These are phyloP conservation scores for Asparagopsis taxiformis DNA, from an alignment of 31 red algal species.

Conservation along the genomic window DNA sequence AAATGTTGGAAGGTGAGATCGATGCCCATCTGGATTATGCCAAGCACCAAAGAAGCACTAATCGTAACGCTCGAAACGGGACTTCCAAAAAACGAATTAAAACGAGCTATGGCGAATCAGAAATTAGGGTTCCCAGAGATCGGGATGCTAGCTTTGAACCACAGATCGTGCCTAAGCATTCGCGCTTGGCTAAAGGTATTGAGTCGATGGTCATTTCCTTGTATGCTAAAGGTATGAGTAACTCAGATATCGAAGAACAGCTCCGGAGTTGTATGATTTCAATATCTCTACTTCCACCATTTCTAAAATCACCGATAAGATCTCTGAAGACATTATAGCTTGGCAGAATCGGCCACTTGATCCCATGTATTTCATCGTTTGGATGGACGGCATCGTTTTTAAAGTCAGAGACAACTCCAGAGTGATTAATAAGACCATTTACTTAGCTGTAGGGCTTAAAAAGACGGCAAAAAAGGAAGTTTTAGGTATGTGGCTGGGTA, in stretches of 20 bases:
- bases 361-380: conserved; percentile 8
- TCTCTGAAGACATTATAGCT: neutral
- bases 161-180: neutral
- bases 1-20: neutral
- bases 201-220: neutral
- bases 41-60: neutral
- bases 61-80: conserved; percentile 7
- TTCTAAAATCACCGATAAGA: conserved; percentile 10
- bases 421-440: conserved; percentile 11
- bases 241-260: neutral
- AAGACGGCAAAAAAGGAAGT: neutral
- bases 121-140: conserved; percentile 2
- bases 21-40: conserved; percentile 2
- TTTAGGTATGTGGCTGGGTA: conserved; percentile 5
- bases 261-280: conserved; percentile 1
- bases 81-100: neutral
- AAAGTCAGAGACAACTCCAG: neutral
- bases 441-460: neutral
- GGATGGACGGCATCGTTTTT: neutral
- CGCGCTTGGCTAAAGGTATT: neutral
- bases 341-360: conserved; percentile 21
- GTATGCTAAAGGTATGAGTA: conserved; percentile 22
- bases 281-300: conserved; percentile 1
- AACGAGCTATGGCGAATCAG: neutral
- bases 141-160: conserved; percentile 15